Percentiles rank a stretch among this genome's conserved stretches.
Conservation (phyloP, 495 filamentous ascomycete genomes). For the Talaromyces nanjingensis region DNA sequence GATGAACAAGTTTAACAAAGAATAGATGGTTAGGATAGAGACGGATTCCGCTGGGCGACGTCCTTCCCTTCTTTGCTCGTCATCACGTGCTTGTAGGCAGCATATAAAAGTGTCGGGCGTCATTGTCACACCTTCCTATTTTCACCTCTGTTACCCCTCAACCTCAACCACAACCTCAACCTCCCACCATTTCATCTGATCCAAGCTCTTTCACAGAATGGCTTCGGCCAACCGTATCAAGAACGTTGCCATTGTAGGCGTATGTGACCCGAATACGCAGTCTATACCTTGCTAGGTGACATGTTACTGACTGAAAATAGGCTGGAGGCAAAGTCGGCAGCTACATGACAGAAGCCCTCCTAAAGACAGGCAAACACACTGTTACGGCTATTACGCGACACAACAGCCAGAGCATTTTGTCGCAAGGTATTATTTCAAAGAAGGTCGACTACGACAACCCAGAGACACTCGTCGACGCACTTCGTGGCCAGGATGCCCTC, state of each 20-base stretch:
- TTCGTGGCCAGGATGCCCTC: conserved; percentile 46
- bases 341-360: conserved; percentile 41
- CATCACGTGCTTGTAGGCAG: background rate
- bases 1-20: too few species aligned
- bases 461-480: conserved; percentile 34
- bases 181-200: background rate
- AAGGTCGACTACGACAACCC: conserved; percentile 42
- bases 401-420: conserved; percentile 30
- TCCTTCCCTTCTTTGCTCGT: too few species aligned
- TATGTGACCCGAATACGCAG: conserved; percentile 12
- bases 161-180: background rate
- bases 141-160: background rate
- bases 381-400: conserved; percentile 46
- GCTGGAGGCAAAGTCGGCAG: conserved; percentile 51
- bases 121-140: background rate
- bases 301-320: background rate
- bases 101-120: background rate
- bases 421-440: conserved; percentile 32
- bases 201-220: background rate
- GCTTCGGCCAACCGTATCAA: conserved; percentile 15
- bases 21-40: too few species aligned
- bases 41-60: too few species aligned
- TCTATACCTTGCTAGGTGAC: background rate
- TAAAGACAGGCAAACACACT: conserved; percentile 42
- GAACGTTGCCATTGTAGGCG: conserved; percentile 43